A percentile compares a stretch with the other conserved stretches of the same genome.
These are phyloP conservation scores for Ceratobasidium theobromae DNA, from an alignment of 1,284 basidiomycete genomes.

Conservation along the genomic window DNA sequence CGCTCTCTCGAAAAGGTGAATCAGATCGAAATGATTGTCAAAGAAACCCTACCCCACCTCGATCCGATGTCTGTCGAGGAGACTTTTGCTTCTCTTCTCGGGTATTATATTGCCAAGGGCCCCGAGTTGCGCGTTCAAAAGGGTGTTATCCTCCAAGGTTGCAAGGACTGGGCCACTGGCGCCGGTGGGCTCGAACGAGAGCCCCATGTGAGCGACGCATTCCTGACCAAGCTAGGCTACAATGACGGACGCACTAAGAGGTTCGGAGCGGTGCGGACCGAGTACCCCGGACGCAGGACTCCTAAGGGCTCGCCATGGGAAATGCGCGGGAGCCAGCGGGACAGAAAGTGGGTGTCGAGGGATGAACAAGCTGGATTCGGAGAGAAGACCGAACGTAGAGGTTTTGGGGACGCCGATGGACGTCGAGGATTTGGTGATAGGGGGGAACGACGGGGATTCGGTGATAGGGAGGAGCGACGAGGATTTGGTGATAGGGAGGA, in stretches of 20 bases:
- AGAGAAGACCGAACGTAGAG: neutral
- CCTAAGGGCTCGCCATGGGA: neutral
- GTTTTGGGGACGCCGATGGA: neutral
- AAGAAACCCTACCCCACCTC: slow-evolving; percentile 47
- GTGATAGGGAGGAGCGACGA: neutral
- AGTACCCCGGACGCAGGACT: neutral
- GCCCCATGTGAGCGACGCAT: slow-evolving; percentile 28
- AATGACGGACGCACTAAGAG: slow-evolving; percentile 23
- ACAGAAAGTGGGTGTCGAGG: slow-evolving; percentile 3
- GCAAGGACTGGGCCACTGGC: slow-evolving; percentile 65
- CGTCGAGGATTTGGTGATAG: neutral
- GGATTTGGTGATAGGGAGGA: neutral
- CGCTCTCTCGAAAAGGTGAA: slow-evolving; percentile 34
- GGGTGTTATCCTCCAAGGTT: slow-evolving; percentile 57
- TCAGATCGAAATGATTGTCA: slow-evolving; percentile 46
- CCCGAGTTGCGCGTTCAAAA: slow-evolving; percentile 54
- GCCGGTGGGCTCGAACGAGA: slow-evolving; percentile 51
- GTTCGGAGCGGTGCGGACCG: neutral
- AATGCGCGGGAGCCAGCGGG: neutral
- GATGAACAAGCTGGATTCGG: too few species aligned
- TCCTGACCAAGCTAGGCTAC: slow-evolving; percentile 29
- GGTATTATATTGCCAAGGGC: slow-evolving; percentile 69
- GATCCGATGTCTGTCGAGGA: slow-evolving; percentile 62
- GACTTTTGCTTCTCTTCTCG: slow-evolving; percentile 70
- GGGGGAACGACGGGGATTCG: neutral